Evolutionary conservation across 345 rosid species (phyloP), one percentile per base, ranked within the genome.

Genomic region (Sisymbrium altissimum): DNA sequence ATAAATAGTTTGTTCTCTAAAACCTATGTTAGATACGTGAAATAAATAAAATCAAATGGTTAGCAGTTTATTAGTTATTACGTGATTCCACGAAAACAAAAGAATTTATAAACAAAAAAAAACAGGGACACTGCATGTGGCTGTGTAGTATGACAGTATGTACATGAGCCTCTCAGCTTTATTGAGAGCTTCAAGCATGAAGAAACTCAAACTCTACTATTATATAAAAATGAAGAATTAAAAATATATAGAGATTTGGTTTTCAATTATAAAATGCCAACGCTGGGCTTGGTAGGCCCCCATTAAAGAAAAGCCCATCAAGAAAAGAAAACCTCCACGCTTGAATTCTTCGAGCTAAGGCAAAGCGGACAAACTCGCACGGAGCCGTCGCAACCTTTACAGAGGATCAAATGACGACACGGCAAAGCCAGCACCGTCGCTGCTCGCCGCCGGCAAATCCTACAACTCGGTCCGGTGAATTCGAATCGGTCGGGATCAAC

Each of bases 351-450:
- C 56, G 74, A 66, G 66, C 70, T 62, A 73, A 81, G 84, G 84
- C 98, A 93, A 19, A 91, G 78, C 27, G 98, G 98, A 86, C 98
- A 93, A 19, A 86, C 81, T 14, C 77, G 80, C 14, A 80, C 89
- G 59, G 82, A 72, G 17, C 77, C 83, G 74, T 91, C 90, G 64
- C 98, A 93, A 44, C 66, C 90, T 74, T 80, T 77, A 77, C 98
- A 93, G 2, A 89, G 61, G 53, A 88, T 81, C 44, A 93, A 86
- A 81, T 93, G 98, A 57, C 97, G 96, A 79, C 98, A 93, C 75
- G 98, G 97, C 86, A 93, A 55, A 77, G 87, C 80, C 54, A 93
- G 82, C 76, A 93, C 95, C 75, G 91, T 68, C 67, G 96, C 96
- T 39, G 72, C 74, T 45, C 90, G 65, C 67, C 71, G 79, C 72